These are phyloP conservation scores for Blastobotrys chiropterorum DNA, from an alignment of 805 yeast genomes.

Conservation along the genomic window DNA sequence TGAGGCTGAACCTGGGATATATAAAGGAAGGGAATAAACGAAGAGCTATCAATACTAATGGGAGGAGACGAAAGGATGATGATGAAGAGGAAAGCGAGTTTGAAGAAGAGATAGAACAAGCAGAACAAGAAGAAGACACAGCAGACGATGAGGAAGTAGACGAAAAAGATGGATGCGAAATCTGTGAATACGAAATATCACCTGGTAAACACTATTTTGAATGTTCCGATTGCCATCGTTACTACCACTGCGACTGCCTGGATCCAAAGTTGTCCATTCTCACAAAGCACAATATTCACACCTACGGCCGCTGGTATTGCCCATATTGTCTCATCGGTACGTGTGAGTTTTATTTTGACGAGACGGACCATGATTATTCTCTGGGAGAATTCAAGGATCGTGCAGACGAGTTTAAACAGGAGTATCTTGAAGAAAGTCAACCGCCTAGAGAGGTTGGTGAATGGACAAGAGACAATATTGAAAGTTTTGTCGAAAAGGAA, in stretches of 20 bases:
- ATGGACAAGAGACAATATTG: conserved; percentile 9
- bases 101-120: no score
- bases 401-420: conserved; percentile 45
- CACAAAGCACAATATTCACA: conserved; percentile 33
- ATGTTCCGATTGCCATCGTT: conserved; percentile 71
- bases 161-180: conserved; percentile 20
- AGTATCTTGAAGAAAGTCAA: conserved; percentile 32
- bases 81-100: conserved; percentile 8
- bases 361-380: conserved; percentile 45
- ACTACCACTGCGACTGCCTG: conserved; percentile 66
- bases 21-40: background rate
- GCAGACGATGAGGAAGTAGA: conserved; percentile 4
- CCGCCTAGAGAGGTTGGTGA: conserved; percentile 15
- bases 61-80: conserved; percentile 3
- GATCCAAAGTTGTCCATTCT: conserved; percentile 45
- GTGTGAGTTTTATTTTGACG: conserved; percentile 85
- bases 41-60: background rate
- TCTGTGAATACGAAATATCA: conserved; percentile 22
- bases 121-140: conserved; percentile 2
- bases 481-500: conserved; percentile 26
- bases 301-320: conserved; percentile 64
- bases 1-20: background rate
- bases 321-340: conserved; percentile 80
- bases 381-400: conserved; percentile 53
- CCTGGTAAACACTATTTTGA: conserved; percentile 10